These are phyloP conservation scores for Babesia ovis DNA, from an alignment of 169 alveolate species.

Conservation along the genomic window DNA sequence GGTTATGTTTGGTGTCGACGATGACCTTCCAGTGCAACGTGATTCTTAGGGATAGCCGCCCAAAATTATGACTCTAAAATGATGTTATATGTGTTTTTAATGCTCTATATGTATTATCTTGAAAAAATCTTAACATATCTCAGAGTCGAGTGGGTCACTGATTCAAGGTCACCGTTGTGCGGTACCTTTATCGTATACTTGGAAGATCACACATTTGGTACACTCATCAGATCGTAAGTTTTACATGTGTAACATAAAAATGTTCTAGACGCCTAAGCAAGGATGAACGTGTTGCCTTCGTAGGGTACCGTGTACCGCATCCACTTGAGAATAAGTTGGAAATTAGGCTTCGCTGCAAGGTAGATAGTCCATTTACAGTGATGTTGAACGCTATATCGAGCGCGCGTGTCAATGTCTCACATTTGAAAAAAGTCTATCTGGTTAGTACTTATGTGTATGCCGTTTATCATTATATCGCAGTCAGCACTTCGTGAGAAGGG, in stretches of 20 bases:
- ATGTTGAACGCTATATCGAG: conserved; percentile 49
- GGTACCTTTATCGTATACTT: conserved; percentile 87
- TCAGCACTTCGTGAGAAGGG: conserved; percentile 21
- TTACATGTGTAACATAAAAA: too few species aligned
- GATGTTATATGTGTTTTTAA: background rate
- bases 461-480: background rate
- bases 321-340: conserved; percentile 83
- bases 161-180: conserved; percentile 85
- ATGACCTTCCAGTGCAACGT: background rate
- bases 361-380: conserved; percentile 59
- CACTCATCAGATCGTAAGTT: conserved; percentile 81
- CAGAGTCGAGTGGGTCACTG: conserved; percentile 86
- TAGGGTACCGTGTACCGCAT: conserved; percentile 91
- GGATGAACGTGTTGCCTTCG: conserved; percentile 88
- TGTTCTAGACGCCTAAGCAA: conserved; percentile 77
- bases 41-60: too few species aligned
- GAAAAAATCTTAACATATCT: background rate
- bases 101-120: background rate
- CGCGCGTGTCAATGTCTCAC: conserved; percentile 31
- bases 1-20: background rate
- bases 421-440: conserved; percentile 54
- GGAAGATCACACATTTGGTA: conserved; percentile 92
- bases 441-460: conserved; percentile 11
- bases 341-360: conserved; percentile 45
- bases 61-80: too few species aligned